Evolutionary conservation across 179 eudicot species (phyloP).

Genomic region (Gypsophila paniculata): DNA sequence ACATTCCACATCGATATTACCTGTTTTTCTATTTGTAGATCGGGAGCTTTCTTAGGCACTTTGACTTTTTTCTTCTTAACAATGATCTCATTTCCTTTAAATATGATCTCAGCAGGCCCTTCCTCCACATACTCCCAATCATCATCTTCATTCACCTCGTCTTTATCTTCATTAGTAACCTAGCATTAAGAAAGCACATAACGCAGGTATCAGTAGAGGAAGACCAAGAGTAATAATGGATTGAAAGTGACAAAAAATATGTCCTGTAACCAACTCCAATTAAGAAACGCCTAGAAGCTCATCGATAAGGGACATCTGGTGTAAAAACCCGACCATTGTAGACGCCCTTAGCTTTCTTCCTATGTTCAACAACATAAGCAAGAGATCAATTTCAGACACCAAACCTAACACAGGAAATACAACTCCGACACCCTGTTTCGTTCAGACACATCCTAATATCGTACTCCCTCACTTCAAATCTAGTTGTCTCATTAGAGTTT

Average conservation of each 20-base stretch:
- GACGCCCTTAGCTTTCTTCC: too few species aligned
- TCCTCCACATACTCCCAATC: slow-evolving; percentile 88
- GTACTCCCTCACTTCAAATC: too few species aligned
- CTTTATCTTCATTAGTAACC: slow-evolving; percentile 33
- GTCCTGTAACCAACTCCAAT: not conserved
- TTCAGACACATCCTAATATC: not conserved
- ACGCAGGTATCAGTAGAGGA: slow-evolving; percentile 1
- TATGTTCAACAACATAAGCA: too few species aligned
- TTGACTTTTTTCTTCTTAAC: slow-evolving; percentile 83
- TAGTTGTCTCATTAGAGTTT: too few species aligned
- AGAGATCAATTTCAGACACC: too few species aligned
- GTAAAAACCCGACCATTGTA: too few species aligned
- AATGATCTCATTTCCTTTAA: slow-evolving; percentile 95
- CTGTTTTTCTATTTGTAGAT: slow-evolving; percentile 37
- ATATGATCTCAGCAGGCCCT: slow-evolving; percentile 94
- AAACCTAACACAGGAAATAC: too few species aligned
- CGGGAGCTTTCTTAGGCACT: slow-evolving; percentile 62
- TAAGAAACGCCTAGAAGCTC: too few species aligned
- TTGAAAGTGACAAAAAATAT: not conserved
- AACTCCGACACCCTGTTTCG: too few species aligned
- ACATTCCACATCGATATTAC: slow-evolving; percentile 30
- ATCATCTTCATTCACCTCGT: slow-evolving; percentile 35
- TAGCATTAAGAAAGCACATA: slow-evolving; percentile 23
- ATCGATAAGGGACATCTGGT: too few species aligned
- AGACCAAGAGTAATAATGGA: not conserved